Percentiles rank a stretch among this genome's conserved stretches.
phyloP scores from a whole-genome alignment of 495 filamentous ascomycete species.

The Poronia punctata region DNA sequence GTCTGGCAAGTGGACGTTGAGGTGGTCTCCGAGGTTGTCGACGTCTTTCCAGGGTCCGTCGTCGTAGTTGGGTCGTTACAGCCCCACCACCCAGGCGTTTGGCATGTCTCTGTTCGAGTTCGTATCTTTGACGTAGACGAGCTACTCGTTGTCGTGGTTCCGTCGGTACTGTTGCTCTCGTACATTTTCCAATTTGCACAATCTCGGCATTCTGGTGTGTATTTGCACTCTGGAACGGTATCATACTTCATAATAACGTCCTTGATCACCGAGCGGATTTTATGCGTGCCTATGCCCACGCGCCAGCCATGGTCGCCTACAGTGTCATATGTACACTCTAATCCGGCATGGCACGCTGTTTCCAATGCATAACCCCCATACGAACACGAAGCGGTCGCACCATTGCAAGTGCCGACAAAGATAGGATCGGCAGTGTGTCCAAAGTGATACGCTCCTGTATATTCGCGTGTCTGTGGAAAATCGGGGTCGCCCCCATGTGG shows the following conservation, averaged over 20 bases:
- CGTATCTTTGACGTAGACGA: constrained; percentile 52
- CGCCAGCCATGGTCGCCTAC: constrained; percentile 87
- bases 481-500: constrained; percentile 64
- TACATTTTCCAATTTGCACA: constrained; percentile 94
- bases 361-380: constrained; percentile 94
- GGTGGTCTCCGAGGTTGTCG: constrained; percentile 35
- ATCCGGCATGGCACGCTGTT: constrained; percentile 80
- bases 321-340: constrained; percentile 84
- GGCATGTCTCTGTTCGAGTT: constrained; percentile 75
- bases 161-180: constrained; percentile 76
- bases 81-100: constrained; percentile 82
- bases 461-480: constrained; percentile 59
- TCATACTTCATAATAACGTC: constrained; percentile 82
- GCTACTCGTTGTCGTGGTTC: constrained; percentile 54
- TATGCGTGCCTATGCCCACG: constrained; percentile 76
- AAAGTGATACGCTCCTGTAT: constrained; percentile 83
- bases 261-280: constrained; percentile 73
- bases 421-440: constrained; percentile 94
- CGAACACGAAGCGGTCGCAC: constrained; percentile 77
- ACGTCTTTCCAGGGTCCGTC: constrained; percentile 37
- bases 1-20: constrained; percentile 45
- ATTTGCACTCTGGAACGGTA: constrained; percentile 62
- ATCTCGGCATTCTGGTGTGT: constrained; percentile 73
- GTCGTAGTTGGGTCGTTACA: constrained; percentile 55
- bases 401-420: constrained; percentile 90